Base-by-base conservation (phyloP, 148 eudicot genomes). In the Polygonum aviculare region DNA sequence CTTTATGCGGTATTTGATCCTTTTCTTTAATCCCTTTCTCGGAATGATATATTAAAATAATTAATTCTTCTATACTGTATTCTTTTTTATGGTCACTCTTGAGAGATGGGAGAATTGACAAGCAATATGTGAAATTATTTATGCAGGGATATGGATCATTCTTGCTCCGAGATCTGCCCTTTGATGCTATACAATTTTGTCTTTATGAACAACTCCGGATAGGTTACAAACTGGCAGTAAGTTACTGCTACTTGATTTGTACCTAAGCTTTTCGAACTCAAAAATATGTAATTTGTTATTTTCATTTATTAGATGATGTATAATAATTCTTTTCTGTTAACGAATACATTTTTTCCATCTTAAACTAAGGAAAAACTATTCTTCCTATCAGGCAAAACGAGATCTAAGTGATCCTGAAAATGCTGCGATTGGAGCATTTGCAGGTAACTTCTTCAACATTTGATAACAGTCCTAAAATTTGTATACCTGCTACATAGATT, bases 111-210 rank as follows among this genome's bases (percentile, higher is more conserved):
- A 35, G 45, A 70, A 40, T 70, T 73, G 75, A 19, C 18, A 16
- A 31, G 8, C 18, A 10, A 14, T 38, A 21, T 12, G 74, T 9
- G 11, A 44, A 5, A 67, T 67, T 38, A 69, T 40, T 45, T 9
- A 44, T 76, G 81, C 79, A 94, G 98, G 98, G 98, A 38, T 94
- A 89, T 81, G 86, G 96, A 75, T 94, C 97, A 41, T 94, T 92
- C 84, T 81, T 94, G 51, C 86, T 94, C 73, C 86, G 98, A 77
- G 98, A 94, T 83, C 85, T 94, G 77, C 98, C 98, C 77, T 94
- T 94, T 80, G 98, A 94, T 77, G 98, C 98, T 22, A 87, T 94
- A 79, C 98, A 94, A 72, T 94, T 94, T 84, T 94, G 98, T 85
- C 80, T 94, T 55, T 94, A 94, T 78, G 98, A 94, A 81, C 98